Conservation (phyloP, 2,329 filamentous ascomycete species). For the Paraphaeosphaeria minitans region DNA sequence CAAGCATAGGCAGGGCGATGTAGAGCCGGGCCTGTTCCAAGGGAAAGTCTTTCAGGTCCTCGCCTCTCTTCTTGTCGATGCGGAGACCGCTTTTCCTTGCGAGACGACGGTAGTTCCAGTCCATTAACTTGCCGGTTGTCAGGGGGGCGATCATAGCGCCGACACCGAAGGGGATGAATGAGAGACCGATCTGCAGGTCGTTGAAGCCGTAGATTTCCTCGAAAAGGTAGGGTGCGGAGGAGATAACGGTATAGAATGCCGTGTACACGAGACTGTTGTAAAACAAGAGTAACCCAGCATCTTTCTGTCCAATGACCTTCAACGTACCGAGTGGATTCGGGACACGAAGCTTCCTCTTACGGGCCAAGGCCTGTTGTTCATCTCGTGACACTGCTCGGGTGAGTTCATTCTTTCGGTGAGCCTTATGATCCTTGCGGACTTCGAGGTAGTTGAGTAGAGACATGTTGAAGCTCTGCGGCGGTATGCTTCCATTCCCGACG, state of each 20-base stretch:
- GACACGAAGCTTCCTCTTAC: slow-evolving; percentile 44
- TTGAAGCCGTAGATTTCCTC: slow-evolving; percentile 53
- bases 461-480: slow-evolving; percentile 32
- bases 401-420: slow-evolving; percentile 13
- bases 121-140: slow-evolving; percentile 61
- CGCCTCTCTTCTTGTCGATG: slow-evolving; percentile 62
- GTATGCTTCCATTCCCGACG: slow-evolving; percentile 35
- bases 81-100: slow-evolving; percentile 65
- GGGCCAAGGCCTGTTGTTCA: slow-evolving; percentile 27
- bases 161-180: slow-evolving; percentile 47
- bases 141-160: slow-evolving; percentile 46
- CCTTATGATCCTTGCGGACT: slow-evolving; percentile 34
- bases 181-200: slow-evolving; percentile 53
- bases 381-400: slow-evolving; percentile 29
- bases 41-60: slow-evolving; percentile 55
- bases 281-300: slow-evolving; percentile 46
- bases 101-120: slow-evolving; percentile 73
- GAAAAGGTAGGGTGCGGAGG: slow-evolving; percentile 54
- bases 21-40: slow-evolving; percentile 51
- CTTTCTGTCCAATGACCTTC: slow-evolving; percentile 47
- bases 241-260: slow-evolving; percentile 54
- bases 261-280: slow-evolving; percentile 52
- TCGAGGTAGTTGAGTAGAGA: slow-evolving; percentile 31
- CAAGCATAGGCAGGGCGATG: slow-evolving; percentile 41
- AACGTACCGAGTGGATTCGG: slow-evolving; percentile 54